phyloP scores from a whole-genome alignment of 345 rosid genomes.

The Salix caprea region DNA sequence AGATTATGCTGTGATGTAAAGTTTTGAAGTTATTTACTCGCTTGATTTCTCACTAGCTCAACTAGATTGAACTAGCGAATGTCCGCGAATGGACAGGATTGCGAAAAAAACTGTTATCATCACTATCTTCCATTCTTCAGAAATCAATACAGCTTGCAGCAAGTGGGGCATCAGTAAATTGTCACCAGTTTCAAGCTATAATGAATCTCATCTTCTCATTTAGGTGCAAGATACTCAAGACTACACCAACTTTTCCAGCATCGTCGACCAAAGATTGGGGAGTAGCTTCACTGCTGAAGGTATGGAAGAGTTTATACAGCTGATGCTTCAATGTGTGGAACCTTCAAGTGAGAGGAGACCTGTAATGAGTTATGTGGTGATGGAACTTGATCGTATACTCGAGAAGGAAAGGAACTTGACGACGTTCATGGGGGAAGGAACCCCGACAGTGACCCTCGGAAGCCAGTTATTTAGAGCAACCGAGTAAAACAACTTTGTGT shows the following conservation, averaged over 20 bases:
- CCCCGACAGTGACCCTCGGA: conserved; percentile 75
- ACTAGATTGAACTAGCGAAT: not conserved
- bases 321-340: conserved; percentile 54
- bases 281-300: conserved; percentile 74
- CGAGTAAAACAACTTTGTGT: conserved; percentile 28
- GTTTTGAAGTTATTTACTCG: not conserved
- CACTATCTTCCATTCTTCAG: not conserved
- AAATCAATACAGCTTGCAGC: not conserved
- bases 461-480: conserved; percentile 72
- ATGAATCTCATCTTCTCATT: not conserved
- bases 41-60: not conserved
- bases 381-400: conserved; percentile 67
- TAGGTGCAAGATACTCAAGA: conserved; percentile 61
- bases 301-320: conserved; percentile 62
- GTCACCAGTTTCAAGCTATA: not conserved
- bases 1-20: not conserved
- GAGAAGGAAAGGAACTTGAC: conserved; percentile 83
- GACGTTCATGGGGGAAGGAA: conserved; percentile 79
- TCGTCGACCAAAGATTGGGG: conserved; percentile 65
- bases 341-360: conserved; percentile 82
- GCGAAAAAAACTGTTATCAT: not conserved
- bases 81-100: not conserved
- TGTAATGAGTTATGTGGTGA: conserved; percentile 59
- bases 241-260: conserved; percentile 39
- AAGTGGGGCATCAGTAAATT: not conserved